Conservation (phyloP, 75 land plant species). For the Cryptomeria japonica region DNA sequence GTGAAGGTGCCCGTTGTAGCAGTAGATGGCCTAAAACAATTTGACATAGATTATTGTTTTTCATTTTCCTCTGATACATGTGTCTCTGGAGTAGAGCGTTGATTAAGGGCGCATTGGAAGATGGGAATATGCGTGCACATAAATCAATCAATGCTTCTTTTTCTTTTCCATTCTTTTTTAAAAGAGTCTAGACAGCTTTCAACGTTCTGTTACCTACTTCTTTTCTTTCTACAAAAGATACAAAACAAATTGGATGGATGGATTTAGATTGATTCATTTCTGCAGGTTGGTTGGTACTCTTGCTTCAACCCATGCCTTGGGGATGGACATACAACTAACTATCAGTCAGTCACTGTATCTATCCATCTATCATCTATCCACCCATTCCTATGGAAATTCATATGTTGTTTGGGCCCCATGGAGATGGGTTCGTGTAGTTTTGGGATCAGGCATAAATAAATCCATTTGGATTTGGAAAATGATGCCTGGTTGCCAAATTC, state of each 20-base stretch:
- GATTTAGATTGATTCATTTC: background rate
- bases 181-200: background rate
- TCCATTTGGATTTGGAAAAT: background rate
- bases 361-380: background rate
- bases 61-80: no score
- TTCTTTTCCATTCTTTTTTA: background rate
- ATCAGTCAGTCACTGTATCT: background rate
- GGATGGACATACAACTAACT: background rate
- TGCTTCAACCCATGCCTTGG: background rate
- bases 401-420: background rate
- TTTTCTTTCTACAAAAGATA: no score
- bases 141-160: background rate
- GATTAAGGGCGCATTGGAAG: background rate
- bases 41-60: background rate
- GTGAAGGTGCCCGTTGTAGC: background rate
- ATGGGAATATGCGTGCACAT: constrained; percentile 10
- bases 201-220: background rate
- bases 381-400: background rate
- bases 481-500: background rate
- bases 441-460: background rate
- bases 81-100: background rate
- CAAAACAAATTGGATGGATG: no score
- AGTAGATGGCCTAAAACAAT: background rate
- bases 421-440: background rate
- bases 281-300: background rate